phyloP scores from a whole-genome alignment of 441 rosid genomes.

The Brassica hybrid region DNA sequence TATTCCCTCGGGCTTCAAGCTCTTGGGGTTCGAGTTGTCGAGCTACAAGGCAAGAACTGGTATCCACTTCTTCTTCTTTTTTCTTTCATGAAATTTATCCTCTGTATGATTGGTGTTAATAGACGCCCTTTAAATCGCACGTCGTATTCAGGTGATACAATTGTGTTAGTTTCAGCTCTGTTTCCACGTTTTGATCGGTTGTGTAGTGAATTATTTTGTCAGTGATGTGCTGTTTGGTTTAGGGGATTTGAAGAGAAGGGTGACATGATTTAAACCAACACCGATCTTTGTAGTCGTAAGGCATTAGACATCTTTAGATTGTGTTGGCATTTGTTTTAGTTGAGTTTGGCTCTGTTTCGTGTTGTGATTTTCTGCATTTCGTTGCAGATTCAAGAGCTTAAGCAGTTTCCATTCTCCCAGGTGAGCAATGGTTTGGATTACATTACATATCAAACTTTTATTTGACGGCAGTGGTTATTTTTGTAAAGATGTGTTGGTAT shows the following conservation, averaged over 20 bases:
- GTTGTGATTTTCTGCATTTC: slow-evolving; percentile 1
- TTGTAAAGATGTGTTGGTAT: slow-evolving; percentile 78
- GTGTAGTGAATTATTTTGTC: slow-evolving; percentile 1
- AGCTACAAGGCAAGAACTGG: slow-evolving; percentile 98
- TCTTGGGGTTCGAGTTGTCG: slow-evolving; percentile 95
- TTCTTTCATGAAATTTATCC: slow-evolving; percentile 16
- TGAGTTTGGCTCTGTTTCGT: not conserved
- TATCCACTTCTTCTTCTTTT: slow-evolving; percentile 40
- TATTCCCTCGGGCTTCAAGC: slow-evolving; percentile 88
- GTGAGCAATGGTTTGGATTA: slow-evolving; percentile 40
- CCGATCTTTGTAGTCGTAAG: slow-evolving; percentile 67
- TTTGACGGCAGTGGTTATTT: not conserved
- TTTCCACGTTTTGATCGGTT: not conserved
- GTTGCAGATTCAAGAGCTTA: slow-evolving; percentile 78
- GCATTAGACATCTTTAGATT: too few relatives aligned
- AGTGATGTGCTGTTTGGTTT: slow-evolving; percentile 29
- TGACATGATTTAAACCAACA: slow-evolving; percentile 66
- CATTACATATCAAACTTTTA: not conserved
- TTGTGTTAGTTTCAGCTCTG: too few relatives aligned
- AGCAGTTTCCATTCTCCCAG: slow-evolving; percentile 81
- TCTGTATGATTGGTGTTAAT: slow-evolving; percentile 53
- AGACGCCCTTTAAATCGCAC: slow-evolving; percentile 86
- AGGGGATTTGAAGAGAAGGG: slow-evolving; percentile 75
- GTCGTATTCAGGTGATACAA: slow-evolving; percentile 69
- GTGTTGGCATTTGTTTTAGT: too few relatives aligned